Evolutionary conservation across 208 protist genomes (phyloP), one percentile per base, ranked within the genome.

Genomic region (Angomonas ambiguus): DNA sequence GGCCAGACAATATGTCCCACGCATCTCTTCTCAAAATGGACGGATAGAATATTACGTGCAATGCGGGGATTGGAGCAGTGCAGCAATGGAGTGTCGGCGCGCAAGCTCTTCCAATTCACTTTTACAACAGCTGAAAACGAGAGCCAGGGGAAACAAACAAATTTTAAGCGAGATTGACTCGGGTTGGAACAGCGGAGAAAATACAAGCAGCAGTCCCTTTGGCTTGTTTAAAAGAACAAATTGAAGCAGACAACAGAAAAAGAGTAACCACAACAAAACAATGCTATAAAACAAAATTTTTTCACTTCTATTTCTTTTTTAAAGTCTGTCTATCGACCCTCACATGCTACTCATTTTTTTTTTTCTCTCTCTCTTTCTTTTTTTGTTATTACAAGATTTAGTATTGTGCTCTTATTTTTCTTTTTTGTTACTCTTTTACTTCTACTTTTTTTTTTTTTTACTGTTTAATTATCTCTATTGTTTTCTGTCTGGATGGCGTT

Each of bases 41-140:
- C 79, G 85, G 42, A 88, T 95, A 77, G 83, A 95, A 62, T 89
- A 80, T 67, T 95, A 89, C 72, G 83, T 95, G 3, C 69, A 90
- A 5, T 95, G 85, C 64, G 72, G 69, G 13, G 85, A 87, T 64
- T 95, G 88, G 88, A 55, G 42, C 33, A 61, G 61, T 25, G 88
- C 88, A 18, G 85, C 65, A 0, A 78, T 74, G 3, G 88, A 92
- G 35, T 95, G 88, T 68, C 77, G 76, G 53, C 75, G 69, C 11
- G 62, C 79, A 71, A 75, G 71, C 33, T 81, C 91, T n/a, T 8
- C 38, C 11, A 20, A 60, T 18, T 82, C 87, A 51, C 61, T 95
- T 1, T 48, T 95, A 22, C 34, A 48, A 13, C 85, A 92, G 62
- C 67, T 95, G 25, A 86, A 83, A 45, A 77, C 82, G 10, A 80